Base-by-base conservation (phyloP, 768 basidiomycete species). In the Hypsizygus marmoreus region DNA sequence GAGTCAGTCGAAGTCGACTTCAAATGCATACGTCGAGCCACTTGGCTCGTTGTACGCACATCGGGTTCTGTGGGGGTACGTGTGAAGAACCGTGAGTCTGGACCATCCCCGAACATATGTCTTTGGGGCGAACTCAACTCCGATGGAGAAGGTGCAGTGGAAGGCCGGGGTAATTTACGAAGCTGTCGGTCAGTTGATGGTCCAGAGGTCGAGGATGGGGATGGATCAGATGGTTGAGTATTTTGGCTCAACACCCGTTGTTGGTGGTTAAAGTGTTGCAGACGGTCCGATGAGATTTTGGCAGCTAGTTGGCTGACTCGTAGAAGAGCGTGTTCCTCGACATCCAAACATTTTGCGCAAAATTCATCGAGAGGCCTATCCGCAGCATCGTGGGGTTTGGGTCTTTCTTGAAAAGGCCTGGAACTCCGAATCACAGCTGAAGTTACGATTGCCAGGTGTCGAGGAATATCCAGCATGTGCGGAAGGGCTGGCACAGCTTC, bases 401-500 rank as follows among this genome's bases (percentile, higher is more conserved):
- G 55, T 19, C 55, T 64, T 22, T 65, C 59, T 25, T 68, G 65
- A 39, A 72, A 69, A 41, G 74, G 69, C 51, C 70, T 67, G 19
- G 80, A 79, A 53, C 80, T 74, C 26, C 90, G 84, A 28, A 84
- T 79, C n/a, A 95, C 76, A 35, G 85, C 80, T 6, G 88, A 87
- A 7, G 84, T 80, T 45, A 94, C 72, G 42, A 82, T 75, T 12
- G 90, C 88, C 26, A 93, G 75, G 54, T 92, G 84, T 57, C 81
- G 81, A 2, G 90, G 83, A 39, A 90, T 71, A 60, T 95, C 93
- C 40, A 91, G 70, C 30, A 88, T 69, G 57, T 89, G 77, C 3
- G 91, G 89, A 22, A 86, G 74, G 28, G 78, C 69, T 9, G 88
- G 87, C 13, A 91, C 79, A 4, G 87, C 74, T 60, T 93, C 90